Evolutionary conservation across 2,329 filamentous ascomycete species (phyloP).

Genomic region (Nannizzia gypsea): DNA sequence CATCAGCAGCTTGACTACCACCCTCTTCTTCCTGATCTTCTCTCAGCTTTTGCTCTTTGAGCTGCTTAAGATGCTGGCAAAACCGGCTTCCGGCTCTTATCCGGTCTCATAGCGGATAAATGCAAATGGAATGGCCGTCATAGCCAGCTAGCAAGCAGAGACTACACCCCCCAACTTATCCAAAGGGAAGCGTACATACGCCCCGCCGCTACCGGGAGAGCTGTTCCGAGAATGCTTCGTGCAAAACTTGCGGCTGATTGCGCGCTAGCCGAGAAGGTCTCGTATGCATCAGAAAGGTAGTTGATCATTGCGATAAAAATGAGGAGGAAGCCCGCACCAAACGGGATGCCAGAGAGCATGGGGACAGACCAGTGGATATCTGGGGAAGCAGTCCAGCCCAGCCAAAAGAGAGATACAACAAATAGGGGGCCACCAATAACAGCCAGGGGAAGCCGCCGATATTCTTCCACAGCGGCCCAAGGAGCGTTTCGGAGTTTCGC

Average conservation of each 20-base stretch:
- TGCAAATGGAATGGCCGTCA: conserved; percentile 32
- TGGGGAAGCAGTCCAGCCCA: conserved; percentile 24
- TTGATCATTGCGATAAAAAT: conserved; percentile 56
- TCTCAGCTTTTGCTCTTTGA: conserved; percentile 17
- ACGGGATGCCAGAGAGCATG: conserved; percentile 49
- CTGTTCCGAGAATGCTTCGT: conserved; percentile 42
- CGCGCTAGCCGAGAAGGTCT: conserved; percentile 50
- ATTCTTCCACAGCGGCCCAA: conserved; percentile 44
- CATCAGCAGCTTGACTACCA: not conserved
- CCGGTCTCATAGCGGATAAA: conserved; percentile 31
- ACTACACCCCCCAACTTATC: conserved; percentile 33
- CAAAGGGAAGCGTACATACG: conserved; percentile 34
- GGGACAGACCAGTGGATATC: conserved; percentile 35
- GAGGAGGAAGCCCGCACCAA: conserved; percentile 48
- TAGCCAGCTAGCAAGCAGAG: conserved; percentile 29
- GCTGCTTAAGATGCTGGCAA: conserved; percentile 26
- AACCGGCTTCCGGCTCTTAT: conserved; percentile 33
- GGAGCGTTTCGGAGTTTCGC: conserved; percentile 39
- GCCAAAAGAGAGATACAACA: conserved; percentile 29
- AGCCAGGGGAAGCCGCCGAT: conserved; percentile 58
- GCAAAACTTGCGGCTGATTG: conserved; percentile 43
- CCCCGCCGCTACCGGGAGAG: conserved; percentile 44
- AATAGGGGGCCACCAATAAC: conserved; percentile 55
- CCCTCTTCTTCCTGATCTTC: conserved; percentile 24
- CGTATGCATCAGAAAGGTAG: conserved; percentile 55